phyloP scores from a whole-genome alignment of 208 protist genomes.

The Trypanosoma boissoni region DNA sequence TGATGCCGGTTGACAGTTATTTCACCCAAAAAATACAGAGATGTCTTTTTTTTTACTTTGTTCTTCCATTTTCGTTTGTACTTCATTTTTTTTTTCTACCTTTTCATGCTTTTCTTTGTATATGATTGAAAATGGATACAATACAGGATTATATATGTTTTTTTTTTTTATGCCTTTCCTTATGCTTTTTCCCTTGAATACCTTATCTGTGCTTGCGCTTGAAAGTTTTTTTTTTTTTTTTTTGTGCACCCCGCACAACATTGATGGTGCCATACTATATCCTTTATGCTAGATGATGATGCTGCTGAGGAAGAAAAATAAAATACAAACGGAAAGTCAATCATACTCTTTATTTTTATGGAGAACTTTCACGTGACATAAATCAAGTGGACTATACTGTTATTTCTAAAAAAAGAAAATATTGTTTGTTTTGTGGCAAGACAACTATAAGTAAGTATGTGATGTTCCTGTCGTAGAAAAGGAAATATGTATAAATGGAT shows the following conservation, averaged over 20 bases:
- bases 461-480: no score
- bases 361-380: background rate
- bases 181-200: background rate
- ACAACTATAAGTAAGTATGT: no score
- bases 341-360: background rate
- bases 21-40: no score
- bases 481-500: no score
- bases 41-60: slow-evolving; percentile 11
- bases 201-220: background rate
- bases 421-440: no score
- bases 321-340: background rate
- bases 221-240: background rate
- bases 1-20: no score
- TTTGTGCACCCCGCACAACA: background rate
- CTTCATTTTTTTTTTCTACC: slow-evolving; percentile 12
- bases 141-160: background rate
- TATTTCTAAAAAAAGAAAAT: slow-evolving; percentile 18
- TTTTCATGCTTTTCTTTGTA: slow-evolving; percentile 24
- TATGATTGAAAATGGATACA: background rate
- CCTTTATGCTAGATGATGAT: background rate
- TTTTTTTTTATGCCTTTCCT: slow-evolving; percentile 13
- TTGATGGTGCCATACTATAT: background rate
- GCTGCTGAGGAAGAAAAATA: background rate
- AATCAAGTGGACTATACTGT: no score
- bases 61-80: slow-evolving; percentile 1